Evolutionary conservation across 1,284 basidiomycete genomes (phyloP).

Genomic region (Gomphus sp.): DNA sequence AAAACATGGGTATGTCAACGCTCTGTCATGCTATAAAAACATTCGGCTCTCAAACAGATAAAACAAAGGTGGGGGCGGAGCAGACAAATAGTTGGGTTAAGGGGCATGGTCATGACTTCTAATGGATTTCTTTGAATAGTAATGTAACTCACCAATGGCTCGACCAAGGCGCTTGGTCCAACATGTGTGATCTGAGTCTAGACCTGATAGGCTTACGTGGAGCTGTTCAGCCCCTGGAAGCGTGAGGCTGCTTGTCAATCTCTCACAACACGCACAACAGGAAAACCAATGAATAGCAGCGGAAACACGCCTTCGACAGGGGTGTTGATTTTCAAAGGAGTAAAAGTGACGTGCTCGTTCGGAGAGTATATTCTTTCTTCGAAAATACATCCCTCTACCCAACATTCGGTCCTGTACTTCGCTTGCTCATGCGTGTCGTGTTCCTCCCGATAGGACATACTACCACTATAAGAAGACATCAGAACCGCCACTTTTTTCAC

Average conservation of each 20-base stretch:
- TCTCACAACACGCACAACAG: neutral
- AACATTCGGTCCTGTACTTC: conserved; percentile 73
- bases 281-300: neutral
- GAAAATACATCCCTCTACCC: conserved; percentile 69
- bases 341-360: conserved; percentile 53
- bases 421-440: conserved; percentile 29
- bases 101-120: too few relatives aligned
- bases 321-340: conserved; percentile 41
- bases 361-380: conserved; percentile 51
- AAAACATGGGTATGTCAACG: neutral
- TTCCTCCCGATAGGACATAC: conserved; percentile 48
- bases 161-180: conserved; percentile 54
- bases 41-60: neutral
- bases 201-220: conserved; percentile 56
- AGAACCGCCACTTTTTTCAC: neutral
- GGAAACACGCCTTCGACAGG: conserved; percentile 42
- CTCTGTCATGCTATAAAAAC: neutral
- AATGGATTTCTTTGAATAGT: neutral
- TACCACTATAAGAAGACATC: conserved; percentile 35
- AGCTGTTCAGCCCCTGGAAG: conserved; percentile 41
- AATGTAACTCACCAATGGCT: conserved; percentile 44
- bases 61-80: neutral
- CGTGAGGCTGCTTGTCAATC: neutral
- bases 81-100: neutral
- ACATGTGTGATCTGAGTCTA: conserved; percentile 53